phyloP scores from a whole-genome alignment of 2,329 filamentous ascomycete species.

The Neurospora crassa region DNA sequence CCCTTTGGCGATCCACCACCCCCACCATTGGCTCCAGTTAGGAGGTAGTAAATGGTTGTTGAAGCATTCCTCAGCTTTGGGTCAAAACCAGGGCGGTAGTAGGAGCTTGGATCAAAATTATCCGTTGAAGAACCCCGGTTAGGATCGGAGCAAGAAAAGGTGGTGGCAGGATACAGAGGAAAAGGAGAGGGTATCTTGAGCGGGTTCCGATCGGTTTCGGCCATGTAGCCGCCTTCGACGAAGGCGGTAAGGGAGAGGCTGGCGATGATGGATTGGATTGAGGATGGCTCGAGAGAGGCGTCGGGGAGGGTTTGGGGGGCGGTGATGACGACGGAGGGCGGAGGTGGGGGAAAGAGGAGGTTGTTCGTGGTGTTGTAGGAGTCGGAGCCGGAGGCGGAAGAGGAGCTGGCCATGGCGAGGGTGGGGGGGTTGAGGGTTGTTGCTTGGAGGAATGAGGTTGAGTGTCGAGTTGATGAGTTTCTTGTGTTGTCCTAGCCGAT shows the following conservation, averaged over 20 bases:
- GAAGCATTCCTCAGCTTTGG: constrained; percentile 39
- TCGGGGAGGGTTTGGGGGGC: constrained; percentile 7
- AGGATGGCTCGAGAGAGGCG: constrained; percentile 7
- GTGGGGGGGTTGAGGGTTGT: neutral
- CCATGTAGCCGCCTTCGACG: constrained; percentile 56
- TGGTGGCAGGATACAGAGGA: constrained; percentile 21
- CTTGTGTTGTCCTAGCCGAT: neutral
- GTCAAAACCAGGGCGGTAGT: constrained; percentile 26
- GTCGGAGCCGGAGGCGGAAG: neutral
- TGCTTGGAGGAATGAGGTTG: neutral
- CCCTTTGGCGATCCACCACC: constrained; percentile 36
- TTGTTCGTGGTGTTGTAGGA: neutral
- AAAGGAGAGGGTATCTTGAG: constrained; percentile 47
- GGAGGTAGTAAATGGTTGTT: constrained; percentile 55
- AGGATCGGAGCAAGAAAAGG: constrained; percentile 23
- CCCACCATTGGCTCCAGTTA: constrained; percentile 35
- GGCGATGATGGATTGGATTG: constrained; percentile 19
- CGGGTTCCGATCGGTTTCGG: constrained; percentile 48
- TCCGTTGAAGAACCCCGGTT: constrained; percentile 8
- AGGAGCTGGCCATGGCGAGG: neutral
- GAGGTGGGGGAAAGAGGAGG: neutral
- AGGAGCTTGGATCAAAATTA: neutral
- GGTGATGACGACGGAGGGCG: constrained; percentile 13
- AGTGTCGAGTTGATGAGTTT: neutral
- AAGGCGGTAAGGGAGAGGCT: constrained; percentile 42